Evolutionary conservation across 208 protist genomes (phyloP).

Genomic region (Trypanosomatidae sp.): DNA sequence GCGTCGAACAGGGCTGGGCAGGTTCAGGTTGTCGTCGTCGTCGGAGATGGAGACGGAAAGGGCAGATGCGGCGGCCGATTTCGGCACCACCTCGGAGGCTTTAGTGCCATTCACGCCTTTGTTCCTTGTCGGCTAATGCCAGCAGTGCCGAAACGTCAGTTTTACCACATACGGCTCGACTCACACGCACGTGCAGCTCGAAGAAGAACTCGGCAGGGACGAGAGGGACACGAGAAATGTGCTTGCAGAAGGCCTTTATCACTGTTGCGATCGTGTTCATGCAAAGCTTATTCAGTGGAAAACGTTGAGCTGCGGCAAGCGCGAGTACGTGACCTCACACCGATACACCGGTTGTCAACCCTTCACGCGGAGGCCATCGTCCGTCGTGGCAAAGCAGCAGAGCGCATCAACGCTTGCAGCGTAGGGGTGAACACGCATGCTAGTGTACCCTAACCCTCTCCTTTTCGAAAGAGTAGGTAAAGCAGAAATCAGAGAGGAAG

Average conservation of each 20-base stretch:
- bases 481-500: neutral
- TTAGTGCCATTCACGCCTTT: neutral
- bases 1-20: neutral
- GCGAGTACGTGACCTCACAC: slow-evolving; percentile 51
- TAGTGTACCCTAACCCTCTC: neutral
- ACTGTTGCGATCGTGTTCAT: slow-evolving; percentile 29
- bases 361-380: slow-evolving; percentile 20
- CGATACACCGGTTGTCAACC: slow-evolving; percentile 30
- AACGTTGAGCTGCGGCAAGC: slow-evolving; percentile 26
- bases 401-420: slow-evolving; percentile 12
- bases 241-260: slow-evolving; percentile 18
- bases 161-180: slow-evolving; percentile 33
- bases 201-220: slow-evolving; percentile 32
- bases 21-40: neutral
- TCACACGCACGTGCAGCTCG: slow-evolving; percentile 50
- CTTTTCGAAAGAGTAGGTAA: neutral
- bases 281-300: slow-evolving; percentile 21
- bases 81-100: neutral
- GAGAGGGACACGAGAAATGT: slow-evolving; percentile 6
- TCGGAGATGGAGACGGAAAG: neutral
- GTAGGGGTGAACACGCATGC: neutral
- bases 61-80: neutral
- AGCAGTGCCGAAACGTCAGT: neutral
- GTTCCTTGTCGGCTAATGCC: neutral
- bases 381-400: slow-evolving; percentile 12